Conservation (phyloP, 2,329 filamentous ascomycete species). For the Aspergillus pseudoviridinutans region DNA sequence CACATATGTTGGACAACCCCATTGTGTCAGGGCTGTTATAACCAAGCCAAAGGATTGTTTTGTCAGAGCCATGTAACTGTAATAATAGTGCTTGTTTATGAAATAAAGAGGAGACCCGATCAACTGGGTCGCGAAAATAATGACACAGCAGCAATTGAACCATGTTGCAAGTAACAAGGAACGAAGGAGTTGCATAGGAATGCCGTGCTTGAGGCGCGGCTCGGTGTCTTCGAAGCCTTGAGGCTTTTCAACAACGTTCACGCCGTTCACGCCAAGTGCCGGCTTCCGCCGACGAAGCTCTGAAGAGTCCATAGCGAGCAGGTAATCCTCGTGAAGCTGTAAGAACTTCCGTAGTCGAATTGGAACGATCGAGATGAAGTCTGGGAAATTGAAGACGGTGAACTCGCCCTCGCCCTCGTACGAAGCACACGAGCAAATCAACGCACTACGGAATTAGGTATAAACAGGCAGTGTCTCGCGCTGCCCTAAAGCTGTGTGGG, state of each 20-base stretch:
- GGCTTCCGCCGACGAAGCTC: constrained; percentile 32
- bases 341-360: not conserved
- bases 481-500: not conserved
- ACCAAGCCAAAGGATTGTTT: constrained; percentile 63
- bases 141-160: constrained; percentile 41
- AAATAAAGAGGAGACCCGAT: constrained; percentile 59
- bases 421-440: not conserved
- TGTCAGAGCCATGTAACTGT: constrained; percentile 62
- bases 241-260: constrained; percentile 10
- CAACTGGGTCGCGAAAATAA: constrained; percentile 54
- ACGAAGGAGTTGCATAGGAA: constrained; percentile 43
- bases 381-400: not conserved
- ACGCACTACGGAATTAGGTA: not conserved
- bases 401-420: not conserved
- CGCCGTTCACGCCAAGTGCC: constrained; percentile 11
- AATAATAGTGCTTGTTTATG: constrained; percentile 58
- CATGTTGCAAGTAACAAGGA: constrained; percentile 43
- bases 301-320: constrained; percentile 27
- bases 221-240: constrained; percentile 23
- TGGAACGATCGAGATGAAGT: not conserved
- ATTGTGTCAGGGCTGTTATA: constrained; percentile 59
- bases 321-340: not conserved
- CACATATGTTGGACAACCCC: constrained; percentile 60
- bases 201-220: constrained; percentile 43
- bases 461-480: not conserved